phyloP scores from a whole-genome alignment of 768 basidiomycete species.

The Leccinellum rugosiceps region DNA sequence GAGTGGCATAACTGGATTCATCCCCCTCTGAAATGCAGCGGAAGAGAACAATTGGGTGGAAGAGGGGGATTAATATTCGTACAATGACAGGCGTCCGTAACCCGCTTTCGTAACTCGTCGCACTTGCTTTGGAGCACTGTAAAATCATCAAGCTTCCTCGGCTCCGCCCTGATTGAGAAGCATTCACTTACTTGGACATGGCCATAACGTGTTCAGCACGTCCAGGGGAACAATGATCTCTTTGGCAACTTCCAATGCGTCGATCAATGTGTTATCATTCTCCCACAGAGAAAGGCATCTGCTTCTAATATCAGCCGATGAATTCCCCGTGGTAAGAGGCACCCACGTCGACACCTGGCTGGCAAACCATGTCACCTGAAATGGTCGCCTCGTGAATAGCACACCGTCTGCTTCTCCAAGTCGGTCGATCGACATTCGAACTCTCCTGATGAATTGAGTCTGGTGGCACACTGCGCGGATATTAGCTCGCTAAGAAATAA shows the following conservation, averaged over 20 bases:
- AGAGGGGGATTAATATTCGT: constrained; percentile 42
- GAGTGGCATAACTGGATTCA: constrained; percentile 11
- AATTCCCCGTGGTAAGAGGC: not conserved
- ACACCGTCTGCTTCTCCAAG: constrained; percentile 50
- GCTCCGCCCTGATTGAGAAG: constrained; percentile 7
- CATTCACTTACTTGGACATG: constrained; percentile 42
- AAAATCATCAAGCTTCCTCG: constrained; percentile 5
- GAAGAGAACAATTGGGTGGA: constrained; percentile 37
- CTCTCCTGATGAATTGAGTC: constrained; percentile 58
- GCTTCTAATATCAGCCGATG: not conserved
- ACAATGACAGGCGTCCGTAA: constrained; percentile 46
- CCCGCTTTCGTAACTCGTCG: constrained; percentile 46
- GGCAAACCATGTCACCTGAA: constrained; percentile 68
- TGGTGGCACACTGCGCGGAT: constrained; percentile 59
- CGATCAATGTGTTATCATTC: constrained; percentile 52
- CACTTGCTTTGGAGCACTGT: constrained; percentile 48
- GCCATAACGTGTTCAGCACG: constrained; percentile 69
- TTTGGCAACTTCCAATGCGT: constrained; percentile 66
- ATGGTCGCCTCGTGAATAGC: constrained; percentile 64
- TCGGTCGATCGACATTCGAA: constrained; percentile 51
- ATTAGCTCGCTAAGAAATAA: constrained; percentile 2
- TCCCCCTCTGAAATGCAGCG: constrained; percentile 31
- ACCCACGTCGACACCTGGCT: constrained; percentile 63
- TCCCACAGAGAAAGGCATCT: constrained; percentile 69
- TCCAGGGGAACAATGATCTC: constrained; percentile 61